A percentile compares a stretch with the other conserved stretches of the same genome.
Evolutionary conservation across 768 basidiomycete species (phyloP).

Genomic region (Butyriboletus loyo): DNA sequence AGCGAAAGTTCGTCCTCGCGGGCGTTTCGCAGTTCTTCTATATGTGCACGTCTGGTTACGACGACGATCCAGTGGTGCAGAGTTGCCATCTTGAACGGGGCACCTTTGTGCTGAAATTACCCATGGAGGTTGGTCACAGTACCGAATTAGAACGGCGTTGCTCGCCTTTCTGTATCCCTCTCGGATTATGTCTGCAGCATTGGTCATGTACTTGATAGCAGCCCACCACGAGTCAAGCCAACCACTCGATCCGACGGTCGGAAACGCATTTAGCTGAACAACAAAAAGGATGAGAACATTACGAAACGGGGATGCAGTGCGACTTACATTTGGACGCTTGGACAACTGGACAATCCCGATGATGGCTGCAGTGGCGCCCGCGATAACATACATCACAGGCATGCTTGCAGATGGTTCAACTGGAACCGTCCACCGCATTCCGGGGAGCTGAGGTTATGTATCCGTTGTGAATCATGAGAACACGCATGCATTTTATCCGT

Average conservation of each 20-base stretch:
- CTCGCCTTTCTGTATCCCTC: conserved; percentile 32
- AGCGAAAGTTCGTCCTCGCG: conserved; percentile 39
- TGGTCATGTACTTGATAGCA: conserved; percentile 15
- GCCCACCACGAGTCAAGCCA: conserved; percentile 28
- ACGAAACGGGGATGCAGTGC: background rate
- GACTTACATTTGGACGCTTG: background rate
- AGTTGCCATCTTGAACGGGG: conserved; percentile 31
- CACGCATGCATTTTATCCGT: too few species aligned
- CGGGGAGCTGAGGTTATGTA: background rate
- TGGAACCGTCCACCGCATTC: background rate
- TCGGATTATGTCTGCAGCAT: conserved; percentile 21
- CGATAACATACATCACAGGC: background rate
- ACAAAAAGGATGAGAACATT: background rate
- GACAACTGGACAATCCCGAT: background rate
- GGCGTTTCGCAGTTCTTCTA: conserved; percentile 40
- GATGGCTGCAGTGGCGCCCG: background rate
- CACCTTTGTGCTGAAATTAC: conserved; percentile 20
- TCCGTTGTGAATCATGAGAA: too few species aligned
- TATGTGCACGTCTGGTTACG: conserved; percentile 23
- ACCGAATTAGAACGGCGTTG: background rate
- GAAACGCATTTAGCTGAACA: conserved; percentile 25
- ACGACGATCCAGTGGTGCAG: conserved; percentile 38
- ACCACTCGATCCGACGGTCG: conserved; percentile 23
- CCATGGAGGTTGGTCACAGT: background rate
- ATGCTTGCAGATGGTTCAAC: background rate